These are phyloP conservation scores for Talaromyces thailandensis DNA, from an alignment of 495 filamentous ascomycete species.

Conservation along the genomic window DNA sequence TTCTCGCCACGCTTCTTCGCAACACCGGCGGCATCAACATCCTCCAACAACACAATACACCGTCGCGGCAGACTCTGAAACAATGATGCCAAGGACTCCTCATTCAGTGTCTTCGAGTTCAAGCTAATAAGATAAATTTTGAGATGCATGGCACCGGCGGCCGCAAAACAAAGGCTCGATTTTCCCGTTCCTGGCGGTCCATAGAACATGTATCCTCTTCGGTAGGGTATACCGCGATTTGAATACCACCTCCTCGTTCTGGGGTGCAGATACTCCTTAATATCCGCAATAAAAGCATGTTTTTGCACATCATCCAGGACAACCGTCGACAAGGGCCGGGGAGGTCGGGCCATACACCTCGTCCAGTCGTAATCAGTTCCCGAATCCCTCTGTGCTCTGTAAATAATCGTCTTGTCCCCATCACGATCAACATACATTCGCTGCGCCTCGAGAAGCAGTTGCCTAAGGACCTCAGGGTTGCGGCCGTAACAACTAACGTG, in stretches of 20 bases:
- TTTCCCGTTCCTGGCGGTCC: slow-evolving; percentile 43
- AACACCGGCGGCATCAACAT: slow-evolving; percentile 44
- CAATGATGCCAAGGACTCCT: slow-evolving; percentile 60
- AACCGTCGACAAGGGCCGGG: slow-evolving; percentile 74
- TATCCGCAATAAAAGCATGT: slow-evolving; percentile 60
- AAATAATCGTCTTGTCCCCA: slow-evolving; percentile 55
- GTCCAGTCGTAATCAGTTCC: slow-evolving; percentile 46
- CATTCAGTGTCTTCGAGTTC: slow-evolving; percentile 34
- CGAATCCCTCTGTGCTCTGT: slow-evolving; percentile 37
- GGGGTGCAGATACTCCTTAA: slow-evolving; percentile 81
- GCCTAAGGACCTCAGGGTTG: slow-evolving; percentile 41
- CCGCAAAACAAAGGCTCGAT: slow-evolving; percentile 41
- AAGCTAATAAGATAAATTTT: slow-evolving; percentile 39
- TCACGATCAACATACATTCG: slow-evolving; percentile 47
- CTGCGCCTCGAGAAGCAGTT: slow-evolving; percentile 57
- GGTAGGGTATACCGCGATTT: slow-evolving; percentile 50
- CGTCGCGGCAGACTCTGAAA: slow-evolving; percentile 48
- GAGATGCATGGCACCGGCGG: slow-evolving; percentile 33
- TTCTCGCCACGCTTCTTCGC: slow-evolving; percentile 36
- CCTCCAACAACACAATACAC: slow-evolving; percentile 41
- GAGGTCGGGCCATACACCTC: slow-evolving; percentile 58
- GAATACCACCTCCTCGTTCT: slow-evolving; percentile 70
- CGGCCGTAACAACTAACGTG: slow-evolving; percentile 54
- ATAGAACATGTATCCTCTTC: slow-evolving; percentile 38
- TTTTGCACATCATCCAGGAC: slow-evolving; percentile 72